phyloP scores from a whole-genome alignment of 2,329 filamentous ascomycete genomes.

The Chrysoporthe deuterocubensis region DNA sequence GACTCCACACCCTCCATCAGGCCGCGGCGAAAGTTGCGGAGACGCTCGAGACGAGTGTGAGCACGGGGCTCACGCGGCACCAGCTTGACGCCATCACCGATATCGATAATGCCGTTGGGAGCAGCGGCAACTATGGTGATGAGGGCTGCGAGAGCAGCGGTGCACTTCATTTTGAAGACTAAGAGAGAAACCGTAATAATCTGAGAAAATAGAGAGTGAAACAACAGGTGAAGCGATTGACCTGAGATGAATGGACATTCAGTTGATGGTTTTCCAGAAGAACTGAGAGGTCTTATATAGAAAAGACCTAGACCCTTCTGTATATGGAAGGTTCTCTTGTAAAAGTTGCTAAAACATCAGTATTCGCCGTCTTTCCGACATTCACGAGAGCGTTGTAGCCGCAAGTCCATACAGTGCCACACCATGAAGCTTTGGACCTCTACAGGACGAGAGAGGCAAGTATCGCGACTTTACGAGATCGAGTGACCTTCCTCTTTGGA shows the following conservation, averaged over 20 bases:
- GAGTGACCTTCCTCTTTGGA: conserved; percentile 8
- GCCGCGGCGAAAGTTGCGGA: conserved; percentile 35
- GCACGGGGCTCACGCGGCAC: conserved; percentile 43
- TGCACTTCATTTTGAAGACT: conserved; percentile 53
- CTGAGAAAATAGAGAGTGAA: not conserved
- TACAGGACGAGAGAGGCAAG: not conserved
- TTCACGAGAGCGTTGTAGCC: not conserved
- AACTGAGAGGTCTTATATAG: not conserved
- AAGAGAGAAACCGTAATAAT: not conserved
- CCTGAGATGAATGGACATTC: not conserved
- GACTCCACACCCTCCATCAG: conserved; percentile 38
- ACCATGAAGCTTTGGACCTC: not conserved
- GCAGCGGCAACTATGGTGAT: conserved; percentile 43
- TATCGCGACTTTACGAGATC: not conserved
- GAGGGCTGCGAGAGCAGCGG: conserved; percentile 41
- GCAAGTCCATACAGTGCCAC: not conserved
- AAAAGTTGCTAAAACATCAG: no score
- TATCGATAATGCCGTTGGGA: conserved; percentile 42
- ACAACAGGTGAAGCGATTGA: not conserved
- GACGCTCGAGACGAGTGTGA: conserved; percentile 35
- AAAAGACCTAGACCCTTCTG: not conserved
- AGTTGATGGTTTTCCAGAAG: not conserved
- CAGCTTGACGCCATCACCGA: conserved; percentile 51
- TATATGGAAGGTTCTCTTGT: not conserved
- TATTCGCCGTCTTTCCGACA: not conserved